Evolutionary conservation across 2,329 filamentous ascomycete genomes (phyloP).

Genomic region (Gremmenia infestans): DNA sequence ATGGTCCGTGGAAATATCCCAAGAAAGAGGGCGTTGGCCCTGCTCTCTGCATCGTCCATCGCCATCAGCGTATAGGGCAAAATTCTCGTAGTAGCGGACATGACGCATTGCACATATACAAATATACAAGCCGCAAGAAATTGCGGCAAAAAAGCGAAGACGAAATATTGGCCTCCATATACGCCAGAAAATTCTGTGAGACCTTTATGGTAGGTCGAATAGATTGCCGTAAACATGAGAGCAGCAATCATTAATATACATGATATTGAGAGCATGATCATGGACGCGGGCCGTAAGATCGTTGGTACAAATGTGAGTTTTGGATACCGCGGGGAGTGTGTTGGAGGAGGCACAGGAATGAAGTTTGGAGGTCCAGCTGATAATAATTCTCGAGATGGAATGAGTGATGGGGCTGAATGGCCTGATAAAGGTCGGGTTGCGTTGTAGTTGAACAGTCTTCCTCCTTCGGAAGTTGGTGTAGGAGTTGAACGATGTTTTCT

Average conservation of each 20-base stretch:
- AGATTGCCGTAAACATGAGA: slow-evolving; percentile 68
- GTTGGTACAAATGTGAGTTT: slow-evolving; percentile 65
- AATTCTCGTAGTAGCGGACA: slow-evolving; percentile 68
- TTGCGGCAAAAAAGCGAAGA: slow-evolving; percentile 82
- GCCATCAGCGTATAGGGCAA: slow-evolving; percentile 77
- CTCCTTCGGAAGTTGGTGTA: slow-evolving; percentile 26
- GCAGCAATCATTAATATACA: slow-evolving; percentile 67
- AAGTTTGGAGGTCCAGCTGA: slow-evolving; percentile 38
- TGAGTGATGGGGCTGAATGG: slow-evolving; percentile 6
- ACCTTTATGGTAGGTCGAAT: slow-evolving; percentile 57
- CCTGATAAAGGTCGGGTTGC: slow-evolving; percentile 26
- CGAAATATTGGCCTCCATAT: slow-evolving; percentile 71
- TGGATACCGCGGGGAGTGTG: slow-evolving; percentile 40
- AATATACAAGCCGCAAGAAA: slow-evolving; percentile 66
- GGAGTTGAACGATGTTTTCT: slow-evolving; percentile 34
- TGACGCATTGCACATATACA: slow-evolving; percentile 71
- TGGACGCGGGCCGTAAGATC: slow-evolving; percentile 62
- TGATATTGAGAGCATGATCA: slow-evolving; percentile 55
- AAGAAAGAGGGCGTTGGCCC: slow-evolving; percentile 62
- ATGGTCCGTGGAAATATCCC: slow-evolving; percentile 56
- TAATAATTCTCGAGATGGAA: slow-evolving; percentile 5
- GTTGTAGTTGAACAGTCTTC: slow-evolving; percentile 27
- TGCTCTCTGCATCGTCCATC: slow-evolving; percentile 52
- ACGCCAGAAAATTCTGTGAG: slow-evolving; percentile 63
- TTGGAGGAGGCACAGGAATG: slow-evolving; percentile 41